Base-by-base conservation (phyloP, 257 asterid species). In the Solanum peruvianum region DNA sequence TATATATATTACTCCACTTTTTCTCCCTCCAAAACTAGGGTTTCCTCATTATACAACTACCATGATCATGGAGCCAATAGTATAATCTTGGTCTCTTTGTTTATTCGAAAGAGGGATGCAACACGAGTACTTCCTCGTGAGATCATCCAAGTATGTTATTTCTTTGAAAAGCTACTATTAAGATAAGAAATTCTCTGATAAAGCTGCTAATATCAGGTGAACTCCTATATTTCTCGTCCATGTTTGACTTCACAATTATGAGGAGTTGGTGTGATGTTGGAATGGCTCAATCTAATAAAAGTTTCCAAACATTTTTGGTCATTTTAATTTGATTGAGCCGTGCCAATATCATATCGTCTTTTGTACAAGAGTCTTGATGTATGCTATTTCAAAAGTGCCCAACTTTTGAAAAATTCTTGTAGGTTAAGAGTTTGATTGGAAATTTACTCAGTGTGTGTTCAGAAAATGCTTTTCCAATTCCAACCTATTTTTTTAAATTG, bases 281-380 rank as follows among this genome's bases (percentile, higher is more conserved):
- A 44, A 77, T 77, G 84, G 25, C 62, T 44, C 84, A 77, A 77
- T 77, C 64, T 77, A 25, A 77, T 77, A 0, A 77, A 77, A 77
- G 47, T 44, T 77, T 77, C 64, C 84, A 25, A 77, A 77, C 3
- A 25, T 14, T 44, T 76, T 44, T 77, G 84, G 64, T 77, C 37
- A 15, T 25, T 91, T 93, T 93, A 89, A 88, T 93, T 91, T 92
- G 95, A 93, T 93, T 93, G 95, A 93, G 95, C 93, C 93, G 94
- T 93, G 94, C 95, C 95, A 93, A 92, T 93, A 93, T 93, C 94
- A 88, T 82, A 77, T 25, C 4, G 37, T 21, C 84, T 42, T 42
- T 25, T n/a, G 62, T 20, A 6, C 13, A 9, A 35, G 44, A 75
- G 33, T 39, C 12, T 23, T 41, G 52, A 31, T 15, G 41, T 62